Base-by-base conservation (phyloP, 2,329 filamentous ascomycete genomes). In the Aureobasidium sp. region DNA sequence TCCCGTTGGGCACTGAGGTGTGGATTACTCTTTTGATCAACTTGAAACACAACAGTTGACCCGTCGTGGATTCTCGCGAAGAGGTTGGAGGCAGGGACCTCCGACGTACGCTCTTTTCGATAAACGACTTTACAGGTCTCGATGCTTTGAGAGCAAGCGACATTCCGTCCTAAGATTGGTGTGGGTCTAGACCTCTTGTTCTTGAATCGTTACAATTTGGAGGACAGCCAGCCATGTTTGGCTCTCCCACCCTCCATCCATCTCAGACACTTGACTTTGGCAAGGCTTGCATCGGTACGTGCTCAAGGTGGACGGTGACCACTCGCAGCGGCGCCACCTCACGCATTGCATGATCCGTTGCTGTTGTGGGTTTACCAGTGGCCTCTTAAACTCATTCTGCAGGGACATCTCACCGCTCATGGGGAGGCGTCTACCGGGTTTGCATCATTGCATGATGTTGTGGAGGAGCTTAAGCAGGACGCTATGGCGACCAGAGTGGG, bases 121-220 rank as follows among this genome's bases (percentile, higher is more conserved):
- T 58, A 42, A 56, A 56, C 52, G 52, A 56, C 27, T 56, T 56
- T 56, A 56, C 52, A 56, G 52, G 52, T 56, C 52, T 56, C 52
- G 52, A 40, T 19, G 14, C 24, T 35, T 56, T 56, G 17, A 27
- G 54, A 37, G 42, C 31, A 44, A 44, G 39, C 35, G 29, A 29
- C 22, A 15, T 54, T 27, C 53, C 53, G 53, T 58, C 31, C n/a
- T 17, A 37, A 33, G 42, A 56, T 56, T 44, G 53, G 22, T 56
- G 54, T 47, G 54, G 54, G 42, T 37, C 54, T 58, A 58, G 54
- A 58, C 29, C 29, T 33, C 9, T 37, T n/a, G 24, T 54, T 29
- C 27, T 22, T 44, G 52, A 37, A 47, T 58, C 54, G 54, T 58
- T 58, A 47, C 39, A 12, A 29, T 47, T 58, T 44, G 52, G 5